Evolutionary conservation across 228 moss, liverwort and hornwort genomes (phyloP).

Genomic region (Sphagnum fallax): DNA sequence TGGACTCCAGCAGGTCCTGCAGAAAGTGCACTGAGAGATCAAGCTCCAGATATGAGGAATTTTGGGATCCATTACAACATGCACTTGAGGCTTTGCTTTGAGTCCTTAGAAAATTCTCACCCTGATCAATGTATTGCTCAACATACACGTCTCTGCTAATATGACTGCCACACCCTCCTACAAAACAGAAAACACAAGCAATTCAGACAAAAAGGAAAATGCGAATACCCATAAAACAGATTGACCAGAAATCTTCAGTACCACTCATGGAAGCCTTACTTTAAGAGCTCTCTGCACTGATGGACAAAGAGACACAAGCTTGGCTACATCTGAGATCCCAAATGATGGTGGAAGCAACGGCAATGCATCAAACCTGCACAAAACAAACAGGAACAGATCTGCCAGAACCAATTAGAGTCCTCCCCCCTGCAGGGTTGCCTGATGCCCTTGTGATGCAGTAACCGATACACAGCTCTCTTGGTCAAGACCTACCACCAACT

Average conservation of each 20-base stretch:
- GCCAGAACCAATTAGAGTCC: background rate
- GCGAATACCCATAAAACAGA: too few species aligned
- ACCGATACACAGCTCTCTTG: too few species aligned
- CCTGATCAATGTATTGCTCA: constrained; percentile 75
- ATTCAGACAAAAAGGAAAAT: too few species aligned
- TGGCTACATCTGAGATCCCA: constrained; percentile 61
- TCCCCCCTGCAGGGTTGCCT: too few species aligned
- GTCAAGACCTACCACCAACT: too few species aligned
- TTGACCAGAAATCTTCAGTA: background rate
- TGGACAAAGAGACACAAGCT: constrained; percentile 71
- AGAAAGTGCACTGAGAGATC: too few species aligned
- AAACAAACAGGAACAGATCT: background rate
- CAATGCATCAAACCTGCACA: constrained; percentile 77
- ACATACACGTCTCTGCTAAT: constrained; percentile 76
- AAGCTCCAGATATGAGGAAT: too few species aligned
- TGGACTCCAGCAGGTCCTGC: background rate
- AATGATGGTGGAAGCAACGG: constrained; percentile 79
- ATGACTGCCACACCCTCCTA: constrained; percentile 70
- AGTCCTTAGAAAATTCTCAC: constrained; percentile 15
- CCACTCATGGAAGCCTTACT: constrained; percentile 22
- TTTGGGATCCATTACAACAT: too few species aligned
- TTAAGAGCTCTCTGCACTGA: constrained; percentile 82
- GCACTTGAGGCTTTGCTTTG: too few species aligned
- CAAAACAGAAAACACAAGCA: constrained; percentile 1
- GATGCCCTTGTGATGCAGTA: too few species aligned